A percentile compares a stretch with the other conserved stretches of the same genome.
These are phyloP conservation scores for Multifurca ochricompacta DNA, from an alignment of 768 basidiomycete genomes.

Conservation along the genomic window DNA sequence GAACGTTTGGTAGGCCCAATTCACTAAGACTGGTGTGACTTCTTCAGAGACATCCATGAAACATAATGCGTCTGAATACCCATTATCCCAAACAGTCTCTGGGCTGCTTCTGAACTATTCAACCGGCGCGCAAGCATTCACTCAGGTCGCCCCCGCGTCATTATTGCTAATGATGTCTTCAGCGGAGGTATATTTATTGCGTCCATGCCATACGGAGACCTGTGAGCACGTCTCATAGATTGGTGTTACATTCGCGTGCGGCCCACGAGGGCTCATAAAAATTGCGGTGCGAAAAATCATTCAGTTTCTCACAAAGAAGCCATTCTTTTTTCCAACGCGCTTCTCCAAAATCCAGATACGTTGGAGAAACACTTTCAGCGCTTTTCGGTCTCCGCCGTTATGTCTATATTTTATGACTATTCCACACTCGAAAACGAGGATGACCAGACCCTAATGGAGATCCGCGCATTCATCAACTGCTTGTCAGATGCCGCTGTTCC, in stretches of 20 bases:
- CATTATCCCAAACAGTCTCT: constrained; percentile 29
- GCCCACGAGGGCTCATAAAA: constrained; percentile 9
- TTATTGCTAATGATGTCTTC: constrained; percentile 28
- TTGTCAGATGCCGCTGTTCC: constrained; percentile 6
- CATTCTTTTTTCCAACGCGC: neutral
- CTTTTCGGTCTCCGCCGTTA: neutral
- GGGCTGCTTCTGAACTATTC: constrained; percentile 31
- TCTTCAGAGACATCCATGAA: neutral
- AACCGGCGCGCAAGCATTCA: constrained; percentile 29
- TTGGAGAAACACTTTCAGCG: neutral
- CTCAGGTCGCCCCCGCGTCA: constrained; percentile 24
- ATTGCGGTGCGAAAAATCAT: neutral
- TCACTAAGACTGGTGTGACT: neutral
- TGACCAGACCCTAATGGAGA: neutral
- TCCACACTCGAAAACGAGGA: constrained; percentile 6
- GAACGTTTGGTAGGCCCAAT: neutral
- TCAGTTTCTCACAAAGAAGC: constrained; percentile 2
- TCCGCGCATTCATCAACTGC: neutral
- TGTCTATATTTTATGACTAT: constrained; percentile 3
- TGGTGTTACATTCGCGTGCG: constrained; percentile 12
- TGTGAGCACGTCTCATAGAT: constrained; percentile 17
- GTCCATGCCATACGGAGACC: constrained; percentile 22
- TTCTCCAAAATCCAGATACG: neutral
- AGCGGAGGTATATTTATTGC: constrained; percentile 27
- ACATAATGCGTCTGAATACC: constrained; percentile 7